A percentile compares a stretch with the other conserved stretches of the same genome.
Conservation (phyloP, 805 yeast species). For the Torulaspora quercuum region DNA sequence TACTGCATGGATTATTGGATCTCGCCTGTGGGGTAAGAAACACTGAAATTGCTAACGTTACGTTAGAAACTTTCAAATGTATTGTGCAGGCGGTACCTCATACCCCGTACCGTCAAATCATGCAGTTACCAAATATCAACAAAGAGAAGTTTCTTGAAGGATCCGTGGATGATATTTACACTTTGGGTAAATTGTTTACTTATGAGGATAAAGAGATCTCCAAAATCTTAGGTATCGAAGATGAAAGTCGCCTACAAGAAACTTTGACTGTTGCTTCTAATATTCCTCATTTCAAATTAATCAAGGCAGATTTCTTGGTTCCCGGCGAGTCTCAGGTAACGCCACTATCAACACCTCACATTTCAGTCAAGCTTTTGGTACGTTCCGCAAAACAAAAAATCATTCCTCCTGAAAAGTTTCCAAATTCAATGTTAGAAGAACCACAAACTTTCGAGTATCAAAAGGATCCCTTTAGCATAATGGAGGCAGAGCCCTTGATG, state of each 20-base stretch:
- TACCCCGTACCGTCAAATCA: conserved; percentile 56
- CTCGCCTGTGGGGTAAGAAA: conserved; percentile 78
- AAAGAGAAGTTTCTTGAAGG: conserved; percentile 40
- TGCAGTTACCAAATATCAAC: conserved; percentile 78
- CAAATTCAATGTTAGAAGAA: conserved; percentile 43
- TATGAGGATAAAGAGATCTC: conserved; percentile 53
- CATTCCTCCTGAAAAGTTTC: conserved; percentile 40
- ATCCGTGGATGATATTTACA: conserved; percentile 41
- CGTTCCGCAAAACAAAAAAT: conserved; percentile 68
- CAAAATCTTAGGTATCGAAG: conserved; percentile 53
- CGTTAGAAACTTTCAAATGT: conserved; percentile 65
- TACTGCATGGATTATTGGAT: conserved; percentile 70
- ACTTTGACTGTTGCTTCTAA: conserved; percentile 55
- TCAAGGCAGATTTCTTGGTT: conserved; percentile 72
- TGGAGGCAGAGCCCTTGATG: conserved; percentile 63
- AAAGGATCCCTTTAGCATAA: conserved; percentile 66
- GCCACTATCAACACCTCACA: conserved; percentile 69
- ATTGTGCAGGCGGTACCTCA: conserved; percentile 70
- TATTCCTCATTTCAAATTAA: conserved; percentile 65
- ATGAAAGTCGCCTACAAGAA: conserved; percentile 43
- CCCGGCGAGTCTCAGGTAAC: conserved; percentile 78
- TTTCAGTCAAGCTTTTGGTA: conserved; percentile 70
- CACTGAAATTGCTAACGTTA: conserved; percentile 56
- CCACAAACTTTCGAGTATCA: conserved; percentile 61
- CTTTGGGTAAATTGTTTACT: conserved; percentile 67